These are phyloP conservation scores for Colletotrichum simmondsii DNA, from an alignment of 2,329 filamentous ascomycete genomes.

Conservation along the genomic window DNA sequence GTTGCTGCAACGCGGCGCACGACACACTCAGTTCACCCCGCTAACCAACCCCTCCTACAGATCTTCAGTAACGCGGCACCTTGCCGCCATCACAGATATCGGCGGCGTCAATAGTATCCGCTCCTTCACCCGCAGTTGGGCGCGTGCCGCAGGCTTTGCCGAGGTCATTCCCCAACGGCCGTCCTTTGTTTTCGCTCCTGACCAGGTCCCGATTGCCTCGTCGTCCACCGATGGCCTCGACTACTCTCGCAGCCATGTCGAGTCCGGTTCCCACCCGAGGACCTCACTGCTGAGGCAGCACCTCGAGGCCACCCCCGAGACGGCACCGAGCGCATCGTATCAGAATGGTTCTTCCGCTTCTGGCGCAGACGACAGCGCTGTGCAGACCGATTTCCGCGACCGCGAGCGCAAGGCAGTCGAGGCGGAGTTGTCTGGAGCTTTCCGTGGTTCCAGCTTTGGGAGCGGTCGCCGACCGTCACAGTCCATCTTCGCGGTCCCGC, in stretches of 20 bases:
- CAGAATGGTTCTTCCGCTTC: constrained; percentile 32
- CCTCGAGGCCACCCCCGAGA: constrained; percentile 50
- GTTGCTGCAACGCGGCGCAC: constrained; percentile 40
- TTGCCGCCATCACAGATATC: constrained; percentile 73
- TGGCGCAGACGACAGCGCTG: constrained; percentile 24
- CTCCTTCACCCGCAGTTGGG: constrained; percentile 93
- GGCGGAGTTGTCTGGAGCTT: constrained; percentile 51
- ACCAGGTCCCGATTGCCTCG: constrained; percentile 57
- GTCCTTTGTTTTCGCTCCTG: constrained; percentile 75
- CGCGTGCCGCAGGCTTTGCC: constrained; percentile 86
- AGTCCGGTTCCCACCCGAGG: constrained; percentile 45
- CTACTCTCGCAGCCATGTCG: constrained; percentile 54
- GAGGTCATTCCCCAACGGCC: constrained; percentile 86
- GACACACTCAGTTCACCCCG: neutral
- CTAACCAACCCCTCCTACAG: constrained; percentile 45
- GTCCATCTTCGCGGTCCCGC: constrained; percentile 68
- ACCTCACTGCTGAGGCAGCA: constrained; percentile 64
- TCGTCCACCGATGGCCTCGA: constrained; percentile 48
- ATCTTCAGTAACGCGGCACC: constrained; percentile 67
- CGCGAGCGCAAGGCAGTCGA: constrained; percentile 61
- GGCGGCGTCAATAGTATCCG: constrained; percentile 95
- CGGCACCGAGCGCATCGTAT: constrained; percentile 12
- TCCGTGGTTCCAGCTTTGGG: constrained; percentile 42
- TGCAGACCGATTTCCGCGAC: constrained; percentile 48
- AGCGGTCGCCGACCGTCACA: constrained; percentile 44